These are phyloP conservation scores for Suillus alpinus DNA, from an alignment of 768 basidiomycete species.

Conservation along the genomic window DNA sequence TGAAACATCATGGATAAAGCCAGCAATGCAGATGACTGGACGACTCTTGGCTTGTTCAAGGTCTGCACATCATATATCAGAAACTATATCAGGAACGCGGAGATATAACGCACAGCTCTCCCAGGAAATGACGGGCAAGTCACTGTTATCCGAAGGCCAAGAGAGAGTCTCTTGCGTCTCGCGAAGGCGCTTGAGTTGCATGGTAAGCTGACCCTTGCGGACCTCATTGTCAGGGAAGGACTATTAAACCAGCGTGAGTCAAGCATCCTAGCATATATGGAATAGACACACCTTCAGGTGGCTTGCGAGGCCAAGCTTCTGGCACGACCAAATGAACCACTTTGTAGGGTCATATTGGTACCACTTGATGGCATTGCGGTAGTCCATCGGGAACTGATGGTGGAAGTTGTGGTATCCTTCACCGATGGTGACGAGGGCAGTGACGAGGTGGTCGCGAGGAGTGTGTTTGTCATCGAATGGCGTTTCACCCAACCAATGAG, in stretches of 20 bases:
- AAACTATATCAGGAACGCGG: neutral
- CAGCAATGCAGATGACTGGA: conserved; percentile 81
- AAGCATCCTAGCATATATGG: neutral
- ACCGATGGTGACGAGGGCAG: conserved; percentile 87
- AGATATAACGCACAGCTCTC: conserved; percentile 63
- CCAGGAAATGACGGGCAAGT: conserved; percentile 83
- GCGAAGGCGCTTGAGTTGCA: conserved; percentile 87
- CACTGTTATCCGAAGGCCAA: conserved; percentile 77
- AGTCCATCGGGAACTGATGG: conserved; percentile 96
- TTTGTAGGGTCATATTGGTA: conserved; percentile 92
- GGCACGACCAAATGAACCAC: conserved; percentile 69
- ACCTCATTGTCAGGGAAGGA: conserved; percentile 70
- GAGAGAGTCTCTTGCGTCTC: conserved; percentile 69
- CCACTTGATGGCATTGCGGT: conserved; percentile 92
- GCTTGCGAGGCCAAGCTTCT: conserved; percentile 46
- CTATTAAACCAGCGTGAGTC: conserved; percentile 14
- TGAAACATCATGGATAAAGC: conserved; percentile 90
- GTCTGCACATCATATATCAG: conserved; percentile 40
- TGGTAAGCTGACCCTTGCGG: conserved; percentile 87
- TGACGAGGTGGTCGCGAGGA: conserved; percentile 84
- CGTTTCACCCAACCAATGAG: conserved; percentile 92
- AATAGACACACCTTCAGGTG: conserved; percentile 48
- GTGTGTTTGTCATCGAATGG: conserved; percentile 96
- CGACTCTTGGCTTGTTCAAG: conserved; percentile 77
- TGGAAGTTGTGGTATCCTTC: conserved; percentile 99